Evolutionary conservation across 2,329 filamentous ascomycete genomes (phyloP).

Genomic region (Orbilia quercus): DNA sequence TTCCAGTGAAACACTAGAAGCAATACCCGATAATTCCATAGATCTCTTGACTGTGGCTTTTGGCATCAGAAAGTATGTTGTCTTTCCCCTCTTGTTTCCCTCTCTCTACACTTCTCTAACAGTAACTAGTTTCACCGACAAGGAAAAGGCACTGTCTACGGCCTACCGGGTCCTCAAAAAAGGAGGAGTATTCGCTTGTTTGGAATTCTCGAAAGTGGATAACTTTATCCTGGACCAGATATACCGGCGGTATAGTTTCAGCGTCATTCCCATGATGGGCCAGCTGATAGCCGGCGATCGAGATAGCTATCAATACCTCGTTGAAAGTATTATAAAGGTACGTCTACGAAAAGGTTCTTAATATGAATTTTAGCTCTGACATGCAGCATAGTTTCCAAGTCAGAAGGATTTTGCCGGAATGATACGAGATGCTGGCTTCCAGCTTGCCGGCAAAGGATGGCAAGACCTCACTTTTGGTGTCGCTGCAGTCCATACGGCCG

Average conservation of each 20-base stretch:
- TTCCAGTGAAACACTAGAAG: slow-evolving; percentile 52
- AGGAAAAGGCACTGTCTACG: slow-evolving; percentile 82
- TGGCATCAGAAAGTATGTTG: slow-evolving; percentile 81
- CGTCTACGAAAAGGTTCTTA: background rate
- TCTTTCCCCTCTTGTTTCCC: background rate
- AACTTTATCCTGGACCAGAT: slow-evolving; percentile 81
- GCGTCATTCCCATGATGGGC: slow-evolving; percentile 92
- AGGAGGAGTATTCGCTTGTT: slow-evolving; percentile 92
- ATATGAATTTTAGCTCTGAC: slow-evolving; percentile 1
- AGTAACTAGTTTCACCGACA: slow-evolving; percentile 78
- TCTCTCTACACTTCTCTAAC: slow-evolving; percentile 11
- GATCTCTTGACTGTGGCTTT: slow-evolving; percentile 98
- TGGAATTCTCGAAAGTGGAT: slow-evolving; percentile 91
- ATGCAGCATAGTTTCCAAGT: slow-evolving; percentile 74
- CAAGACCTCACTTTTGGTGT: slow-evolving; percentile 93
- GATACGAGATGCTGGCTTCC: slow-evolving; percentile 86
- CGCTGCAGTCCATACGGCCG: slow-evolving; percentile 94
- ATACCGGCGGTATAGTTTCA: slow-evolving; percentile 97
- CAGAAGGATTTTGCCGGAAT: slow-evolving; percentile 86
- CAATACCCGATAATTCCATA: slow-evolving; percentile 75
- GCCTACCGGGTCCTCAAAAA: slow-evolving; percentile 91
- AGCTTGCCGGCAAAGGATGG: slow-evolving; percentile 82
- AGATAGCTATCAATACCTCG: slow-evolving; percentile 97
- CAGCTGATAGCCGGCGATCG: slow-evolving; percentile 93
- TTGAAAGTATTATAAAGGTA: slow-evolving; percentile 88